A percentile compares a stretch with the other conserved stretches of the same genome.
phyloP scores from a whole-genome alignment of 2,329 filamentous ascomycete genomes.

The Talaromyces sp. region DNA sequence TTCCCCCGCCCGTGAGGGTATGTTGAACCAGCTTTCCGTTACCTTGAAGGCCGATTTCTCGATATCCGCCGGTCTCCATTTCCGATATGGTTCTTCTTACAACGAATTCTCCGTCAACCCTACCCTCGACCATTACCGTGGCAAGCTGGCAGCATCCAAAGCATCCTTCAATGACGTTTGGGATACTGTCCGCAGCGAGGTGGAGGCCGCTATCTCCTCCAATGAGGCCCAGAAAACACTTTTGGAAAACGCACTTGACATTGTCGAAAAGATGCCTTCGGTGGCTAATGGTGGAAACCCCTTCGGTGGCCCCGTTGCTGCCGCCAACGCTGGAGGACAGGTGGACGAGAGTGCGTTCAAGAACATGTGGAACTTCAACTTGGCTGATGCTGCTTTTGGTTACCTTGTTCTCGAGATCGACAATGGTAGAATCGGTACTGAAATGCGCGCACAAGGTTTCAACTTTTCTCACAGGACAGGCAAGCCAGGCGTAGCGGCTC shows the following conservation, averaged over 20 bases:
- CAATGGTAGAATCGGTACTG: slow-evolving; percentile 90
- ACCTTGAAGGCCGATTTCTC: slow-evolving; percentile 98
- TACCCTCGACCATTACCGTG: slow-evolving; percentile 94
- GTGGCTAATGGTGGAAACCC: slow-evolving; percentile 95
- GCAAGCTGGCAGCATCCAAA: slow-evolving; percentile 95
- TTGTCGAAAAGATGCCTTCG: slow-evolving; percentile 97
- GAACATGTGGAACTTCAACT: slow-evolving; percentile 99
- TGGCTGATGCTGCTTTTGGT: slow-evolving; percentile 95
- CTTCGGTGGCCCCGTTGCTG: slow-evolving; percentile 80
- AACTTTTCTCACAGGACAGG: slow-evolving; percentile 95
- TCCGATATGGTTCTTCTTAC: slow-evolving; percentile 98
- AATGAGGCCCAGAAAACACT: slow-evolving; percentile 93
- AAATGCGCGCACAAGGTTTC: slow-evolving; percentile 98
- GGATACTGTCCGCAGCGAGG: slow-evolving; percentile 96
- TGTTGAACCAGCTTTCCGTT: slow-evolving; percentile 95
- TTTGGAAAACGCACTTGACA: slow-evolving; percentile 81
- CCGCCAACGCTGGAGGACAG: slow-evolving; percentile 69
- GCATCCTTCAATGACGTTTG: slow-evolving; percentile 99
- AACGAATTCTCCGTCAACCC: slow-evolving; percentile 99
- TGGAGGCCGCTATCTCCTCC: slow-evolving; percentile 87
- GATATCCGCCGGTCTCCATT: slow-evolving; percentile 93
- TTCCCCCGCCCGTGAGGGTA: slow-evolving; percentile 91
- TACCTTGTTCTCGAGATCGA: slow-evolving; percentile 95
- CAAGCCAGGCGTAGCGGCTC: slow-evolving; percentile 59
- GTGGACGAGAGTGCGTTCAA: slow-evolving; percentile 99